These are phyloP conservation scores for Claviceps humidiphila DNA, from an alignment of 2,329 filamentous ascomycete genomes.

Conservation along the genomic window DNA sequence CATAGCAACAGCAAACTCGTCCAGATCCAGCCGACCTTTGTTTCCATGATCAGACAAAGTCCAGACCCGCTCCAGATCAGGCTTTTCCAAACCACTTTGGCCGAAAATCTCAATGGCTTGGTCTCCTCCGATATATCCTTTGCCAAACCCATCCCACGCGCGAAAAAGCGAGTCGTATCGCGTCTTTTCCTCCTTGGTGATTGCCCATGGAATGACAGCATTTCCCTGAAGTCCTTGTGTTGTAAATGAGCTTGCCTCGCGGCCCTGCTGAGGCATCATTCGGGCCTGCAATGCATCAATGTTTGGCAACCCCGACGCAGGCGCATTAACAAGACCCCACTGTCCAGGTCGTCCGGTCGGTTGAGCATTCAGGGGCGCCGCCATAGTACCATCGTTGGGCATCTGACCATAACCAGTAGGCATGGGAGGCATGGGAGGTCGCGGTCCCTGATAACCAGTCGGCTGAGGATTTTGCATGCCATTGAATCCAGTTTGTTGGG, in stretches of 20 bases:
- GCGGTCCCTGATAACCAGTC: constrained; percentile 69
- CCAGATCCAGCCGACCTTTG: constrained; percentile 83
- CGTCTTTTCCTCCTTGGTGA: constrained; percentile 97
- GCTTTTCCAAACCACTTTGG: constrained; percentile 84
- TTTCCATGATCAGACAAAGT: constrained; percentile 89
- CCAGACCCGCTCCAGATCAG: constrained; percentile 86
- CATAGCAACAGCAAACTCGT: constrained; percentile 98
- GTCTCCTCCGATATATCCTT: constrained; percentile 82
- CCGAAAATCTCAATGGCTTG: constrained; percentile 95
- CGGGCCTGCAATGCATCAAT: constrained; percentile 84
- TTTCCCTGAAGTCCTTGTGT: constrained; percentile 82
- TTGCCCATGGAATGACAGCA: constrained; percentile 93
- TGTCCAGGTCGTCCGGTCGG: constrained; percentile 87
- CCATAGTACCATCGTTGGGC: constrained; percentile 43
- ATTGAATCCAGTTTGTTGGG: constrained; percentile 59
- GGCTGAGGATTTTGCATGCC: constrained; percentile 55
- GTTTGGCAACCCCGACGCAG: constrained; percentile 77
- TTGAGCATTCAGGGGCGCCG: constrained; percentile 68
- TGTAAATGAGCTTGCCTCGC: constrained; percentile 71
- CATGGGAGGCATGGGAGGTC: constrained; percentile 73
- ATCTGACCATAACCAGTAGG: constrained; percentile 48
- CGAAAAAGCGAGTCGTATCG: constrained; percentile 91
- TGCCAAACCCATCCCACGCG: constrained; percentile 89
- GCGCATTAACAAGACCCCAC: constrained; percentile 96
- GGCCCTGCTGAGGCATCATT: constrained; percentile 94